Percentiles rank a stretch among this genome's conserved stretches.
These are phyloP conservation scores for Cutaneotrichosporon sp. DNA, from an alignment of 1,284 basidiomycete species.

Conservation along the genomic window DNA sequence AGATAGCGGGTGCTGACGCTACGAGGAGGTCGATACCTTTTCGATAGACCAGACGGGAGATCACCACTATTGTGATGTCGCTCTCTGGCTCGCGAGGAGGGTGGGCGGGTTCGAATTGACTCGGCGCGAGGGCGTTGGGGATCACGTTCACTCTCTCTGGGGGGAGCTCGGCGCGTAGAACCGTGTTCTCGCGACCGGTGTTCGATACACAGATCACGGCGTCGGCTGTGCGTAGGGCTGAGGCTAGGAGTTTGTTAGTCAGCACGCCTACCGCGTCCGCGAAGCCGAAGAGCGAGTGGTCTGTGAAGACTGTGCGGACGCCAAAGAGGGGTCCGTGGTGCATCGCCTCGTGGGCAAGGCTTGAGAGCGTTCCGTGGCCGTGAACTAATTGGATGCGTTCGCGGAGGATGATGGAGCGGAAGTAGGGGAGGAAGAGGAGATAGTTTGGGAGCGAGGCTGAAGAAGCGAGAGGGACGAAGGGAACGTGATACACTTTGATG, in stretches of 20 bases:
- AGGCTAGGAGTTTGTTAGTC: constrained; percentile 91
- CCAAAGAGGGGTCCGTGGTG: constrained; percentile 81
- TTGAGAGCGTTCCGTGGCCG: constrained; percentile 85
- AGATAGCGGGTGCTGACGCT: constrained; percentile 85
- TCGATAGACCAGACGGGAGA: constrained; percentile 93
- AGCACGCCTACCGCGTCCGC: constrained; percentile 93
- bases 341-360: constrained; percentile 86
- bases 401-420: constrained; percentile 81
- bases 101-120: constrained; percentile 72
- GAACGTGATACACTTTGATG: constrained; percentile 93
- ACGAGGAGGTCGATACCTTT: constrained; percentile 97
- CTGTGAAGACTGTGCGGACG: constrained; percentile 79
- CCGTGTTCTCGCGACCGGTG: constrained; percentile 94
- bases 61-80: constrained; percentile 76
- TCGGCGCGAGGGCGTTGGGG: constrained; percentile 88
- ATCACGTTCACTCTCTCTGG: constrained; percentile 79
- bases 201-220: constrained; percentile 96
- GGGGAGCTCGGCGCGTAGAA: constrained; percentile 76
- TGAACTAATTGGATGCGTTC: constrained; percentile 88
- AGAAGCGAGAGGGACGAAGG: constrained; percentile 80
- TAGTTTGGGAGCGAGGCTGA: constrained; percentile 93
- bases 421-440: constrained; percentile 84
- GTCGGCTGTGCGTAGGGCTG: constrained; percentile 83
- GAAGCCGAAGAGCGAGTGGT: constrained; percentile 94
- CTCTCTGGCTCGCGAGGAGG: constrained; percentile 13